Conservation (phyloP, 164 flowering plant genomes). For the Tetracentron sinense region DNA sequence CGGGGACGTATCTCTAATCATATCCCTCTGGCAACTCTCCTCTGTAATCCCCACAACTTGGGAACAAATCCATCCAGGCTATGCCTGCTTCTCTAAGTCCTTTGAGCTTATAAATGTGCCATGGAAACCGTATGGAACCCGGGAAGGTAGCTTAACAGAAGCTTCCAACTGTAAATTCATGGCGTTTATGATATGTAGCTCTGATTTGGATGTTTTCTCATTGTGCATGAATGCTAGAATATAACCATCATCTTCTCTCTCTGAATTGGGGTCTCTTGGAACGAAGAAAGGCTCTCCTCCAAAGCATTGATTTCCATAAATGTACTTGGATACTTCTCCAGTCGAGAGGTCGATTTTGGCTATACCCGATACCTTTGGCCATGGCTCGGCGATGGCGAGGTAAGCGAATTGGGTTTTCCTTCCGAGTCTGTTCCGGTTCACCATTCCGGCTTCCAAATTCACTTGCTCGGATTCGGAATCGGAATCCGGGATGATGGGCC, state of each 20-base stretch:
- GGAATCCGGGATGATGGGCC: conserved; percentile 35
- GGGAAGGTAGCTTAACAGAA: conserved; percentile 52
- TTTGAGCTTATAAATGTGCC: conserved; percentile 69
- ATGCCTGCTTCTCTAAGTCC: conserved; percentile 50
- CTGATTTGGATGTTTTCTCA: conserved; percentile 59
- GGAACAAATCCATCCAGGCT: too few species aligned
- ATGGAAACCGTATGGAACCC: conserved; percentile 94
- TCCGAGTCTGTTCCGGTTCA: conserved; percentile 67
- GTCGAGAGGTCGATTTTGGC: conserved; percentile 75
- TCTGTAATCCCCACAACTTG: neutral
- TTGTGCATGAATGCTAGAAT: conserved; percentile 71
- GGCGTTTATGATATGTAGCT: conserved; percentile 67
- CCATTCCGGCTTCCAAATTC: conserved; percentile 92
- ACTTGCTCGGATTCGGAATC: conserved; percentile 36
- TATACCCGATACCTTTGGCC: conserved; percentile 91
- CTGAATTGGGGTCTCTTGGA: conserved; percentile 33
- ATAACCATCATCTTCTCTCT: conserved; percentile 75
- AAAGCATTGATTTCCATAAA: conserved; percentile 49
- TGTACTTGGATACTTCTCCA: conserved; percentile 56
- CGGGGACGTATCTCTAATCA: conserved; percentile 32
- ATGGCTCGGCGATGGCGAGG: conserved; percentile 84
- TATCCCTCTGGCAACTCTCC: conserved; percentile 35
- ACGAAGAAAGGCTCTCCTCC: conserved; percentile 91
- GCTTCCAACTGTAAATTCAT: conserved; percentile 54
- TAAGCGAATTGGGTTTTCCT: conserved; percentile 68